A percentile compares a stretch with the other conserved stretches of the same genome.
phyloP scores from a whole-genome alignment of 345 rosid genomes.

The Pelargonium nanum region DNA sequence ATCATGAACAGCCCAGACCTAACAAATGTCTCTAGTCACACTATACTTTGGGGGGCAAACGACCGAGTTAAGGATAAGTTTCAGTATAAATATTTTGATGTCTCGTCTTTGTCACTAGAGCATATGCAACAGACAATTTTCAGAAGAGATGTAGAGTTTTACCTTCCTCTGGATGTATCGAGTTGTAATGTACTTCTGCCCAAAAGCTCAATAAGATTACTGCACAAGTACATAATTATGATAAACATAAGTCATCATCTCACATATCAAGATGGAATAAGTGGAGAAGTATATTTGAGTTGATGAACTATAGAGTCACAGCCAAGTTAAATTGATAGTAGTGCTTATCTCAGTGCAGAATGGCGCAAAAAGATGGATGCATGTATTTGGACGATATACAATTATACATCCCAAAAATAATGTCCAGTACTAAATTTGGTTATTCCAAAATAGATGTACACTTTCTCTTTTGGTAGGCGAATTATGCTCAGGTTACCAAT shows the following conservation, averaged over 20 bases:
- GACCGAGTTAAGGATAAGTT: not conserved
- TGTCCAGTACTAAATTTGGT: no score
- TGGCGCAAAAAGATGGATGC: no score
- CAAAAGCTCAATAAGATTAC: slow-evolving; percentile 50
- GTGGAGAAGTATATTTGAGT: not conserved
- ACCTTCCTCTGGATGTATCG: slow-evolving; percentile 42
- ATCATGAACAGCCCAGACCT: no score
- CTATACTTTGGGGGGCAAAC: no score
- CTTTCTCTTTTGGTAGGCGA: no score
- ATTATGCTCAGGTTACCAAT: no score
- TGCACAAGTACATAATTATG: slow-evolving; percentile 16
- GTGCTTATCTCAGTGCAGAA: not conserved
- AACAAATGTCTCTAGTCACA: no score
- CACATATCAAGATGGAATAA: not conserved
- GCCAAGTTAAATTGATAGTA: not conserved
- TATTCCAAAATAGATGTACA: no score
- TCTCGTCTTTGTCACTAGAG: not conserved
- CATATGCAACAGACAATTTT: not conserved
- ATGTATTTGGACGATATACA: no score
- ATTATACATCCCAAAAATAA: no score
- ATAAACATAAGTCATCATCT: not conserved
- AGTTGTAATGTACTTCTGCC: slow-evolving; percentile 65
- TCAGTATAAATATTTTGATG: not conserved
- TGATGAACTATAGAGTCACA: not conserved
- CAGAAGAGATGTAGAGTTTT: slow-evolving; percentile 4